Evolutionary conservation across 345 rosid species (phyloP).

Genomic region (Acer yangbiense): DNA sequence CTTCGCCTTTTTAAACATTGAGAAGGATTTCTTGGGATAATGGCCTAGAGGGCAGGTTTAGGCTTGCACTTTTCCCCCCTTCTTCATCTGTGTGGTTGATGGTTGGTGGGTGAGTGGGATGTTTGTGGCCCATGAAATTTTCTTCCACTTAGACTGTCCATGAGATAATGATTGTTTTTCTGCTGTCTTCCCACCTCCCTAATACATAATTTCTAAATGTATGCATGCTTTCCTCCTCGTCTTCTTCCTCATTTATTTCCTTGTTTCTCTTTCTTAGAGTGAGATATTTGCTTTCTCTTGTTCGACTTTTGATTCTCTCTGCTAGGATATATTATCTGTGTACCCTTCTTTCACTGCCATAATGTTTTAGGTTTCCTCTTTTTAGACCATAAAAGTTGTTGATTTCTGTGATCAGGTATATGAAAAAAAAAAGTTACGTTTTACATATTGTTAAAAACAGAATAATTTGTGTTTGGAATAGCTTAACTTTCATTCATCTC

Average conservation of each 20-base stretch:
- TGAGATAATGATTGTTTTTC: neutral
- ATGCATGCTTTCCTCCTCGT: neutral
- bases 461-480: too few species aligned
- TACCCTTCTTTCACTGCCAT: neutral
- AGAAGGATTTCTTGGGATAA: neutral
- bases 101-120: neutral
- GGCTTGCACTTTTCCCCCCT: neutral
- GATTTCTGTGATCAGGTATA: neutral
- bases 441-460: neutral
- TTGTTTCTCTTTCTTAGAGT: neutral
- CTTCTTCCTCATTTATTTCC: neutral
- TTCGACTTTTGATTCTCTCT: neutral
- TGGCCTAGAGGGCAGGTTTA: neutral
- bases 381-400: neutral
- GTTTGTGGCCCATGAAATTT: neutral
- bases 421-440: neutral
- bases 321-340: neutral
- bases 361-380: neutral
- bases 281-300: neutral
- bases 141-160: neutral
- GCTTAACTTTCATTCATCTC: too few species aligned
- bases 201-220: neutral
- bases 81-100: neutral
- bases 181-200: neutral
- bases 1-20: too few species aligned